Conservation (phyloP, 176 grass and related monocot genomes). For the Oryza nivara region DNA sequence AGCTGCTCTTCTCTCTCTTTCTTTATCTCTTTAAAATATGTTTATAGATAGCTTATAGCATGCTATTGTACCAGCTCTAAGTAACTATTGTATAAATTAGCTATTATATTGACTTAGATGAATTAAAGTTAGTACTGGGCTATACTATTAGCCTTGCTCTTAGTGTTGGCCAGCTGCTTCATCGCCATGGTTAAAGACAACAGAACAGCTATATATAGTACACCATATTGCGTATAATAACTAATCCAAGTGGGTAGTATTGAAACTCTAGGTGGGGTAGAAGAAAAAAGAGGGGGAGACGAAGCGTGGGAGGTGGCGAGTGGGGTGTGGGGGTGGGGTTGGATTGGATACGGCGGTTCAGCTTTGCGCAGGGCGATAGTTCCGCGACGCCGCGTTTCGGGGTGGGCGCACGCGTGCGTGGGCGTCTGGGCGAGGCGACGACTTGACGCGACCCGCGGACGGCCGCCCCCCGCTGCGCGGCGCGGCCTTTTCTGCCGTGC, state of each 20-base stretch:
- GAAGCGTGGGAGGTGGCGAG: neutral
- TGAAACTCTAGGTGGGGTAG: no score
- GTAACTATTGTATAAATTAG: no score
- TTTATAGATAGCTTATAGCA: no score
- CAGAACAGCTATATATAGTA: neutral
- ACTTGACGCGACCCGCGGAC: slow-evolving; percentile 8
- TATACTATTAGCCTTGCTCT: no score
- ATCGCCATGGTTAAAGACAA: slow-evolving; percentile 9
- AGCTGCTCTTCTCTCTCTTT: no score
- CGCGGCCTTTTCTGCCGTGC: neutral
- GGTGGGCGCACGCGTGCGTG: neutral
- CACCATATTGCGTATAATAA: neutral
- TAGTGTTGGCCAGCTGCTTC: slow-evolving; percentile 23
- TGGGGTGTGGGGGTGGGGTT: neutral
- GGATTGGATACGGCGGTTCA: slow-evolving; percentile 36
- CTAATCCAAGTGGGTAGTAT: slow-evolving; percentile 28
- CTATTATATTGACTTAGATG: no score
- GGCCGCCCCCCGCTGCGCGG: neutral
- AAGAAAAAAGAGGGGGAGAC: neutral
- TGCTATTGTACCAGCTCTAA: no score
- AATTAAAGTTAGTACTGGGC: no score
- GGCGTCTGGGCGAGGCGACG: neutral
- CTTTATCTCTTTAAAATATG: no score
- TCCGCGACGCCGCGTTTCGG: slow-evolving; percentile 43
- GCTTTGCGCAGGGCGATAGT: slow-evolving; percentile 35